Conservation (phyloP, 345 rosid species). For the Heritiera fomes region DNA sequence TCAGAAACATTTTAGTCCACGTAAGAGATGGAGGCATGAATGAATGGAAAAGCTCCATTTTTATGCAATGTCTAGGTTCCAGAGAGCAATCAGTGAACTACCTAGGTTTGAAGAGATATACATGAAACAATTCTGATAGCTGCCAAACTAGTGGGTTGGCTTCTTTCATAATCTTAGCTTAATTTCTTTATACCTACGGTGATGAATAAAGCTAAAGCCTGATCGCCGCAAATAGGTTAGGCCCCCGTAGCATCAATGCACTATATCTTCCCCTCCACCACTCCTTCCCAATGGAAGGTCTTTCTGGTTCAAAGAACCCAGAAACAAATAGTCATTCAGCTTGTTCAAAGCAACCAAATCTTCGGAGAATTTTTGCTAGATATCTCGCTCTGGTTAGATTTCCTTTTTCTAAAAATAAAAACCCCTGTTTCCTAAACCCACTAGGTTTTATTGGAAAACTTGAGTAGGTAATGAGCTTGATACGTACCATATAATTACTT, state of each 20-base stretch:
- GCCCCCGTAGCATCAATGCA: conserved; percentile 6
- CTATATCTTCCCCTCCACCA: background rate
- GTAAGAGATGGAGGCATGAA: background rate
- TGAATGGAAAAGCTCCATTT: background rate
- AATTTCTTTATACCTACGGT: background rate
- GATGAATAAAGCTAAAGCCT: background rate
- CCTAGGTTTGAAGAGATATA: background rate
- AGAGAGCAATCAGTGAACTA: background rate
- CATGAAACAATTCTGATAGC: background rate
- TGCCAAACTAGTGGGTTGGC: background rate
- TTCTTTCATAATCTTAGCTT: background rate
- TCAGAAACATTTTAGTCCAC: no score
- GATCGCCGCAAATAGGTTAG: background rate
- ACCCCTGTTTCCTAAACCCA: background rate
- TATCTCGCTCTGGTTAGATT: background rate
- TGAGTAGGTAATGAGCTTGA: background rate
- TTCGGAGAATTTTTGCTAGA: background rate
- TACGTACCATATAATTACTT: background rate
- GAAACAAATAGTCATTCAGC: background rate
- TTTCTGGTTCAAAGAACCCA: conserved; percentile 6
- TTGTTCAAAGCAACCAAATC: background rate
- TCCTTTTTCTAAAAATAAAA: background rate
- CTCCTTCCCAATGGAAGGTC: background rate
- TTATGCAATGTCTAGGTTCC: background rate
- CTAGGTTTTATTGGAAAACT: background rate